Conservation (phyloP, 257 asterid species). For the Thymus quinquecostatus region DNA sequence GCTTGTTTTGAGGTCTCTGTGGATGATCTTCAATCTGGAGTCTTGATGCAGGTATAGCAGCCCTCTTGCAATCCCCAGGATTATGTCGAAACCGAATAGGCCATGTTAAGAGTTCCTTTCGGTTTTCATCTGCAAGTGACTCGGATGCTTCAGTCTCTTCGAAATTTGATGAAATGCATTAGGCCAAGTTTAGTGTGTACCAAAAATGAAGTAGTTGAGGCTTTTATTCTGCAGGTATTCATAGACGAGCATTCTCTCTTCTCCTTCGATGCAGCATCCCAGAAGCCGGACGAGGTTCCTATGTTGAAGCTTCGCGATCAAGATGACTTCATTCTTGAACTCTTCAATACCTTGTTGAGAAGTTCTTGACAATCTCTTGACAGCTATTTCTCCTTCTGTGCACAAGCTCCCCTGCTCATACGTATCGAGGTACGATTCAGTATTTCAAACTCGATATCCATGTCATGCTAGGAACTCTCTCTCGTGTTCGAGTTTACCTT, state of each 20-base stretch:
- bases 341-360: conserved; percentile 48
- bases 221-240: conserved; percentile 39
- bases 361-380: conserved; percentile 46
- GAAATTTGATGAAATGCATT: neutral
- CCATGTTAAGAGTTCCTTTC: conserved; percentile 39
- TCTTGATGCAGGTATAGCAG: conserved; percentile 54
- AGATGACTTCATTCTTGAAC: conserved; percentile 37
- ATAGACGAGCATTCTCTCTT: conserved; percentile 37
- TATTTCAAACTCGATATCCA: too few relatives aligned
- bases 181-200: neutral
- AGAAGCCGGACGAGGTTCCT: conserved; percentile 53
- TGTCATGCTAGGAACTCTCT: neutral
- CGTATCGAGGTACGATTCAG: neutral
- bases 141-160: neutral
- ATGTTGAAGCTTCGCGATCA: conserved; percentile 53
- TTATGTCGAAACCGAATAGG: conserved; percentile 42
- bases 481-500: conserved; percentile 31
- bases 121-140: conserved; percentile 32
- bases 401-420: conserved; percentile 41
- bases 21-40: conserved; percentile 51
- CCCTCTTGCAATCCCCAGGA: conserved; percentile 50
- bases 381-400: conserved; percentile 44
- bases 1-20: conserved; percentile 56
- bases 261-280: conserved; percentile 53
- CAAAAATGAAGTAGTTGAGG: conserved; percentile 32